A percentile compares a stretch with the other conserved stretches of the same genome.
Conservation (phyloP, 2,329 filamentous ascomycete genomes). For the Hymenoscyphus linearis region DNA sequence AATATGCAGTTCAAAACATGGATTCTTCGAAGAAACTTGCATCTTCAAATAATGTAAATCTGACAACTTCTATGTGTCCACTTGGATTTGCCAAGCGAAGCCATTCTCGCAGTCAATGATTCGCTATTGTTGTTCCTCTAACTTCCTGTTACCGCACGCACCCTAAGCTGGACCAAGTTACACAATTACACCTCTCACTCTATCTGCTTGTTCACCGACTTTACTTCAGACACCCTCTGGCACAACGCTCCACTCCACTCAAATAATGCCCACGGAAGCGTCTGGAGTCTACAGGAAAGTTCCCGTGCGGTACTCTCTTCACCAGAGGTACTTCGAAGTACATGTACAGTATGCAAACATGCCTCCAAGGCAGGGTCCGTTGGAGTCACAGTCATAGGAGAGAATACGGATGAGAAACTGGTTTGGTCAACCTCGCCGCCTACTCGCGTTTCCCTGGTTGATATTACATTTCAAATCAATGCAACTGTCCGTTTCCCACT, state of each 20-base stretch:
- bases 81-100: slow-evolving; percentile 1
- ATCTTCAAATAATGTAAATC: not conserved
- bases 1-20: slow-evolving; percentile 20
- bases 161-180: slow-evolving; percentile 8
- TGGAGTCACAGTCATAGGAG: not conserved
- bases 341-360: slow-evolving; percentile 10
- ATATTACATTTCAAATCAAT: slow-evolving; percentile 7
- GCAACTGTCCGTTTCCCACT: slow-evolving; percentile 6
- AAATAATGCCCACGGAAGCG: not conserved
- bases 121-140: slow-evolving; percentile 7
- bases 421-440: slow-evolving; percentile 1
- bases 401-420: not conserved
- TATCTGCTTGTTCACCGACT: slow-evolving; percentile 17
- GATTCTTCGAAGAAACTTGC: not conserved
- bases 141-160: slow-evolving; percentile 7
- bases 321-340: too few species aligned
- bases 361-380: not conserved
- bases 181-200: slow-evolving; percentile 16
- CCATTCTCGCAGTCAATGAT: slow-evolving; percentile 4
- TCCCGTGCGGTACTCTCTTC: not conserved
- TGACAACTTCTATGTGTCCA: not conserved
- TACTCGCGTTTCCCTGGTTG: not conserved
- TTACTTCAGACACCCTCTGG: slow-evolving; percentile 1
- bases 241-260: slow-evolving; percentile 7
- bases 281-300: slow-evolving; percentile 2